Evolutionary conservation across 495 filamentous ascomycete species (phyloP).

Genomic region (Chlorociboria aeruginascens): DNA sequence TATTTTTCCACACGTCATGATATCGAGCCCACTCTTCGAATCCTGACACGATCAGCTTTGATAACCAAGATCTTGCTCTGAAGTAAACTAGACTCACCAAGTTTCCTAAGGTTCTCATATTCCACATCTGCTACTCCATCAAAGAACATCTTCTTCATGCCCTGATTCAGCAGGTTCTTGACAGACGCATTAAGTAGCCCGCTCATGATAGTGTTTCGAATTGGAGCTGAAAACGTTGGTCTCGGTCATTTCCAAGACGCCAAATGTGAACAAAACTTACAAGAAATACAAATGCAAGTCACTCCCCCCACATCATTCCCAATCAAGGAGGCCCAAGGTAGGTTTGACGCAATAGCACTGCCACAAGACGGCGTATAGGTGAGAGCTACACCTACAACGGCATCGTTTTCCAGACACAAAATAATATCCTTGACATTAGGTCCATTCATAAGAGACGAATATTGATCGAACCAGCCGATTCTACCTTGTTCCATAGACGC

Average conservation of each 20-base stretch:
- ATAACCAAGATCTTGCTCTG: too few species aligned
- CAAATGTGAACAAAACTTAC: background rate
- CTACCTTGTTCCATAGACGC: constrained; percentile 23
- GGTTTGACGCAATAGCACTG: constrained; percentile 39
- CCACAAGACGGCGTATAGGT: constrained; percentile 40
- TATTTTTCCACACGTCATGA: constrained; percentile 27
- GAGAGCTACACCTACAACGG: constrained; percentile 41
- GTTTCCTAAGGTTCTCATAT: constrained; percentile 1
- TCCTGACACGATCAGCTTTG: constrained; percentile 11
- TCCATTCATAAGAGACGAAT: constrained; percentile 31
- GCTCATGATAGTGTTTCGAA: background rate
- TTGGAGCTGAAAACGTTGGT: constrained; percentile 3
- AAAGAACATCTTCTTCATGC: constrained; percentile 23
- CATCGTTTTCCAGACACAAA: constrained; percentile 29
- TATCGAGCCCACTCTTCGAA: constrained; percentile 30
- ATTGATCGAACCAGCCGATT: constrained; percentile 45
- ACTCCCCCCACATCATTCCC: constrained; percentile 45
- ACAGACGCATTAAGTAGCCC: constrained; percentile 17
- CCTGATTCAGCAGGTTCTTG: constrained; percentile 23
- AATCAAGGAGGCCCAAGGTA: constrained; percentile 46
- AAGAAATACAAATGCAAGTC: constrained; percentile 44
- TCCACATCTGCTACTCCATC: constrained; percentile 9
- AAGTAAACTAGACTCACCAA: constrained; percentile 7
- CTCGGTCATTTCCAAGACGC: background rate
- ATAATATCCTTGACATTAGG: constrained; percentile 37